Conservation (phyloP, 2,329 filamentous ascomycete genomes). For the Monosporascus sp. region DNA sequence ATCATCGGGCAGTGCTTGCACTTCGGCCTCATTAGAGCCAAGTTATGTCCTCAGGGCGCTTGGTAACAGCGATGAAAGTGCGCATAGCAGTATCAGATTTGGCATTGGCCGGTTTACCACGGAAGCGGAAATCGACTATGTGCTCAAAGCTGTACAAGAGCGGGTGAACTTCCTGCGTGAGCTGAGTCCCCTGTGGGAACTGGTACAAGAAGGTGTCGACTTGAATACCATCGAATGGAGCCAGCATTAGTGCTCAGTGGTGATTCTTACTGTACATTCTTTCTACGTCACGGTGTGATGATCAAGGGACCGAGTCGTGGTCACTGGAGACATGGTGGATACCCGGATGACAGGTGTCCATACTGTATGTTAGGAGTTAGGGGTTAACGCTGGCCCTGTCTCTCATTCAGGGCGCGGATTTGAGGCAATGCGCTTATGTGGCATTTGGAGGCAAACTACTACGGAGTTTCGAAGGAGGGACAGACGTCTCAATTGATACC, state of each 20-base stretch:
- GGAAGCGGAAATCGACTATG: constrained; percentile 92
- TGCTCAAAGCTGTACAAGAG: constrained; percentile 86
- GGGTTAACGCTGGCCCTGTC: neutral
- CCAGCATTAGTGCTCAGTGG: constrained; percentile 62
- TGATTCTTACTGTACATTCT: no score
- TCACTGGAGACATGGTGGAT: no score
- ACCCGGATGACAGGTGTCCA: neutral
- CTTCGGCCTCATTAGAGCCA: constrained; percentile 91
- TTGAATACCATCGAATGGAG: constrained; percentile 97
- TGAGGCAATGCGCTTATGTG: neutral
- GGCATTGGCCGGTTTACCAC: constrained; percentile 97
- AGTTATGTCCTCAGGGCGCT: constrained; percentile 93
- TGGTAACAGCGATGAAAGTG: constrained; percentile 94
- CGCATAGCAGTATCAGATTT: constrained; percentile 95
- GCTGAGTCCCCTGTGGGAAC: constrained; percentile 91
- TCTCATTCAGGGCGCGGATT: neutral
- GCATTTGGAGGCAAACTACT: neutral
- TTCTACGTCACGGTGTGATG: neutral
- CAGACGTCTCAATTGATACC: neutral
- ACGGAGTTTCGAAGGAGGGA: neutral
- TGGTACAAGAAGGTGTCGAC: constrained; percentile 95
- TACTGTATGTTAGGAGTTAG: neutral
- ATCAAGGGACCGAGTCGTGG: no score
- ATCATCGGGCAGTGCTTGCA: constrained; percentile 94
- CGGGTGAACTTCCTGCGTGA: constrained; percentile 90